These are phyloP conservation scores for Purshia tridentata DNA, from an alignment of 306 rosid species.

Conservation along the genomic window DNA sequence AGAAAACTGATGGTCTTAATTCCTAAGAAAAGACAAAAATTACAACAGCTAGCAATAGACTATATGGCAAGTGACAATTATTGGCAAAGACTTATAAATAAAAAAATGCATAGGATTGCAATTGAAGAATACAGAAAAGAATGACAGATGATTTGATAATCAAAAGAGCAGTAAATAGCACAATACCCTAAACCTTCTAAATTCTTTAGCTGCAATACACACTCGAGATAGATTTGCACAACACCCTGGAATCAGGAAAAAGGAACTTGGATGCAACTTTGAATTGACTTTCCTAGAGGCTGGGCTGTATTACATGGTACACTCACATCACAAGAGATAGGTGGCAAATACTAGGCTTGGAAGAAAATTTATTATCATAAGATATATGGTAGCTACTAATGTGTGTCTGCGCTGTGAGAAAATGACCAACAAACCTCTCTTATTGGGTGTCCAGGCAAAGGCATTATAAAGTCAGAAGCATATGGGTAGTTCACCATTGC, in stretches of 20 bases:
- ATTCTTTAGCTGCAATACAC: not conserved
- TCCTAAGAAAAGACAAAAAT: not conserved
- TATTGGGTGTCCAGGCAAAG: conserved; percentile 78
- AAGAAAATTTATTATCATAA: not conserved
- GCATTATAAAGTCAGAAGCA: conserved; percentile 63
- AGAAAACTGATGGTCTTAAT: not conserved
- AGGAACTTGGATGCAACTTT: not conserved
- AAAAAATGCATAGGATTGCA: not conserved
- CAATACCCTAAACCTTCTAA: not conserved
- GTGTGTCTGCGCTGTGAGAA: conserved; percentile 14
- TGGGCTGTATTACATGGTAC: not conserved
- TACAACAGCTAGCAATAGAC: not conserved
- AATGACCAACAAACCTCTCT: conserved; percentile 58
- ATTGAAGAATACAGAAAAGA: not conserved
- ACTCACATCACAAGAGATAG: not conserved
- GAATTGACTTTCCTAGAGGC: not conserved
- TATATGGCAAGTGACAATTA: not conserved
- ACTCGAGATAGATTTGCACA: not conserved
- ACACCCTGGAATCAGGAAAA: not conserved
- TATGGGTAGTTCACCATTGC: conserved; percentile 89
- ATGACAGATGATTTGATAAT: not conserved
- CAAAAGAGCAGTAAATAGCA: not conserved
- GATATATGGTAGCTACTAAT: not conserved
- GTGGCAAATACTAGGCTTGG: not conserved
- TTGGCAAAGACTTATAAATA: not conserved